Base-by-base conservation (phyloP, 2,329 filamentous ascomycete genomes). In the Talaromyces marneffei region DNA sequence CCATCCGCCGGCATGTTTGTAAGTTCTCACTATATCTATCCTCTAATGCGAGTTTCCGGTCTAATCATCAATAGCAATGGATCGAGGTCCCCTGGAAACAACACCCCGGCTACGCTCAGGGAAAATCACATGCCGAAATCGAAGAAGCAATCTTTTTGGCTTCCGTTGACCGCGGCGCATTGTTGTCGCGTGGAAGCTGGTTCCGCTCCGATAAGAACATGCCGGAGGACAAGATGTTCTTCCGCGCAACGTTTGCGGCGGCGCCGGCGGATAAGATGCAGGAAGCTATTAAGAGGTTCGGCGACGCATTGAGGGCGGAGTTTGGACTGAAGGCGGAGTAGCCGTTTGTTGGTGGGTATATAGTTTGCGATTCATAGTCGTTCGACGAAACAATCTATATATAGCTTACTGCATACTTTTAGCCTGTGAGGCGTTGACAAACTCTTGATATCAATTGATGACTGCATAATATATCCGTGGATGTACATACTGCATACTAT, bases 1-100 rank as follows among this genome's bases (percentile, higher is more conserved):
- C 92, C 92, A 0, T 83, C 82, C 63, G 90, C 92, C 0, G 92
- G 92, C 71, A 99, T 99, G 94, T 99, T 99, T 83, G 88, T 91
- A 77, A 82, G 88, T 86, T 39, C 1, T 23, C 20, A 12, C 35
- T 61, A 25, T 50, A 40, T 27, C n/a, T n/a, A n/a, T 35, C 23
- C n/a, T 14, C 50, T 27, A n/a, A 27, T 18, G 48, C 35, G 3
- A 39, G n/a, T 53, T 37, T 48, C 33, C 23, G 16, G 37, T 31
- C 52, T 60, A 57, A 65, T 18, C 29, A 37, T 48, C 37, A n/a
- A 16, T 55, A 78, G 76, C 77, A 80, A 66, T 81, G 79, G 79
- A 77, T 81, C 59, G 71, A 77, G 46, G 65, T 81, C 44, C 76
- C 80, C 65, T 78, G 78, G 74, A 71, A 67, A 46, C 76, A 78